Evolutionary conservation across 2,329 filamentous ascomycete species (phyloP), one percentile per base, ranked within the genome.

Genomic region (Gliomastix tumulicola): DNA sequence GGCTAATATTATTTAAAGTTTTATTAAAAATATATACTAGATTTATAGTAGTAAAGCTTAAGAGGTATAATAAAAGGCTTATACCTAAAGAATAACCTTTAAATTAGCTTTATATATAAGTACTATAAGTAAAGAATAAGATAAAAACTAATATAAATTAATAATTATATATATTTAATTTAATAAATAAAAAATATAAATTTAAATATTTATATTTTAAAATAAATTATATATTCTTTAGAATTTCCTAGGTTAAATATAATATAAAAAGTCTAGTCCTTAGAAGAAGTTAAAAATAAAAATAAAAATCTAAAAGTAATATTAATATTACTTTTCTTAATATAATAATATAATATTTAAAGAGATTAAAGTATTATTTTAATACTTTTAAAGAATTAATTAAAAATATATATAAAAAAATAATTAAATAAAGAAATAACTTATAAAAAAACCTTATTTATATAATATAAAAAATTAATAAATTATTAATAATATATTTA

Each of bases 1-100:
- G 17, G 8, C 30, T 41, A 22, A 17, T 35, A 25, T 10, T 35
- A n/a, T n/a, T n/a, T n/a, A n/a, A n/a, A n/a, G n/a, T n/a, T n/a
- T n/a, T n/a, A n/a, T n/a, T n/a, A n/a, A n/a, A n/a, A n/a, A n/a
- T n/a, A n/a, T n/a, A n/a, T n/a, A n/a, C n/a, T n/a, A n/a, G n/a
- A n/a, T n/a, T n/a, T n/a, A n/a, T n/a, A n/a, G n/a, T n/a, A n/a
- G n/a, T n/a, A n/a, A n/a, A n/a, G n/a, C n/a, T n/a, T n/a, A n/a
- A n/a, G n/a, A n/a, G n/a, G n/a, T n/a, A n/a, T n/a, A n/a, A n/a
- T n/a, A n/a, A n/a, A n/a, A n/a, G n/a, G n/a, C n/a, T n/a, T 16
- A n/a, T n/a, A n/a, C n/a, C n/a, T n/a, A n/a, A n/a, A n/a, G n/a
- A n/a, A n/a, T n/a, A n/a, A n/a, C n/a, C n/a, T n/a, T n/a, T n/a